A percentile compares a stretch with the other conserved stretches of the same genome.
phyloP scores from a whole-genome alignment of 2,329 filamentous ascomycete species.

The Pseudogymnoascus sp. region DNA sequence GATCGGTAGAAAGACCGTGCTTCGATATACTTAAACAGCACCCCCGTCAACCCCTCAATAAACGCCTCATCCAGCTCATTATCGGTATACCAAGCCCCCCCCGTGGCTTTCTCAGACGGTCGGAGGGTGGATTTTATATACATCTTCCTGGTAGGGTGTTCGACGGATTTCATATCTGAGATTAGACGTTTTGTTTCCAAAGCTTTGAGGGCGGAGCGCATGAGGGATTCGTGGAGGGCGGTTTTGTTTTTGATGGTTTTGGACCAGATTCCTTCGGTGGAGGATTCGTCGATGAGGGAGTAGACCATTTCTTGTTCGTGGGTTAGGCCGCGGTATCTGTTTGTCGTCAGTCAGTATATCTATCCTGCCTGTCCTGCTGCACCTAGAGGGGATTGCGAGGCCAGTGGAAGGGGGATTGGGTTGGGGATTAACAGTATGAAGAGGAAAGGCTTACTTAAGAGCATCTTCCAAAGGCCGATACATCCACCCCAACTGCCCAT shows the following conservation, averaged over 20 bases:
- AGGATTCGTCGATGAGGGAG: conserved; percentile 77
- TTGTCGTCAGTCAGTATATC: too few species aligned
- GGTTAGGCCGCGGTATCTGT: conserved; percentile 48
- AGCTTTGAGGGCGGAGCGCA: conserved; percentile 74
- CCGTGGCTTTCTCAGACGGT: conserved; percentile 83
- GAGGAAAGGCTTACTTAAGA: conserved; percentile 46
- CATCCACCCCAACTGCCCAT: conserved; percentile 45
- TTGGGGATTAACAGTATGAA: not conserved
- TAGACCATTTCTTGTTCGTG: conserved; percentile 81
- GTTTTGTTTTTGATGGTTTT: conserved; percentile 72
- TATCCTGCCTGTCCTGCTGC: too few species aligned
- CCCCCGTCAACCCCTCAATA: conserved; percentile 65
- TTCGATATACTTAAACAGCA: conserved; percentile 67
- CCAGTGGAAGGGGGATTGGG: not conserved
- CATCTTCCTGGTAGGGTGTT: conserved; percentile 85
- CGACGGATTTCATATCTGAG: conserved; percentile 82
- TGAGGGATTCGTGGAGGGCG: conserved; percentile 73
- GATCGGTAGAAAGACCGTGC: conserved; percentile 58
- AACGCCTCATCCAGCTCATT: conserved; percentile 83
- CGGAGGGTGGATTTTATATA: conserved; percentile 84
- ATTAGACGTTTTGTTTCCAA: conserved; percentile 77
- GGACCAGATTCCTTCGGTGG: conserved; percentile 82
- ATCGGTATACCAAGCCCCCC: conserved; percentile 90
- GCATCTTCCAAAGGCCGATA: conserved; percentile 52
- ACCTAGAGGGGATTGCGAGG: too few species aligned